Evolutionary conservation across 257 asterid species (phyloP), one percentile per base, ranked within the genome.

Genomic region (Nicotiana knightiana): DNA sequence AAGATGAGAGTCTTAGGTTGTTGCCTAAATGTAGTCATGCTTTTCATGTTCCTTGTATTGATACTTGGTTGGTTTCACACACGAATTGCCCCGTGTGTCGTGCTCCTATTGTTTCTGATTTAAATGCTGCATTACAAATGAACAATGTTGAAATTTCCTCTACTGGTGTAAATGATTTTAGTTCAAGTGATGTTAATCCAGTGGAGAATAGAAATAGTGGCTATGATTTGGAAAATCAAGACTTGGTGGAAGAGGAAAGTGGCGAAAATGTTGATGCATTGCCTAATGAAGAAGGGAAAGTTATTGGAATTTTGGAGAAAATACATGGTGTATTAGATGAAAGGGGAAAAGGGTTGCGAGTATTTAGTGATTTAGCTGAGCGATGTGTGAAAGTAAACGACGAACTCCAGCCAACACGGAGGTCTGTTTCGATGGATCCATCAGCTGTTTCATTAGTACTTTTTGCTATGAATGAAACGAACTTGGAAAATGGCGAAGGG

Each of bases 21-120:
- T 73, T 94, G 88, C 97, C 97, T 1, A 94, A 93, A 81, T 94
- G 98, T 73, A 88, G 90, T 82, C 98, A 95, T 59, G 96, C 97
- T 77, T 95, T 95, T 86, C 98, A 95, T 68, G 77, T 86, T 9
- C 28, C 57, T 26, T 95, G 98, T 78, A 90, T 95, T 28, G 98
- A 95, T 80, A 90, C 92, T 26, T 95, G 98, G 98, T 51, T 95
- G 5, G 83, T 89, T 37, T 89, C 97, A 9, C 98, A 95, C 64
- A 86, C 79, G 83, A 95, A 85, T 71, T 95, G 98, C 76, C 98
- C 97, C 0, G 77, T 95, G n/a, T 93, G 98, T 77, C 97, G 98
- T 2, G 91, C 98, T 9, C 93, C 97, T 0, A 28, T 94, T 9
- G 54, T 87, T 17, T 24, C 26, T 51, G 85, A 67, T 15, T 43